Conservation (phyloP, 768 basidiomycete species). For the Podaxis pistillaris region DNA sequence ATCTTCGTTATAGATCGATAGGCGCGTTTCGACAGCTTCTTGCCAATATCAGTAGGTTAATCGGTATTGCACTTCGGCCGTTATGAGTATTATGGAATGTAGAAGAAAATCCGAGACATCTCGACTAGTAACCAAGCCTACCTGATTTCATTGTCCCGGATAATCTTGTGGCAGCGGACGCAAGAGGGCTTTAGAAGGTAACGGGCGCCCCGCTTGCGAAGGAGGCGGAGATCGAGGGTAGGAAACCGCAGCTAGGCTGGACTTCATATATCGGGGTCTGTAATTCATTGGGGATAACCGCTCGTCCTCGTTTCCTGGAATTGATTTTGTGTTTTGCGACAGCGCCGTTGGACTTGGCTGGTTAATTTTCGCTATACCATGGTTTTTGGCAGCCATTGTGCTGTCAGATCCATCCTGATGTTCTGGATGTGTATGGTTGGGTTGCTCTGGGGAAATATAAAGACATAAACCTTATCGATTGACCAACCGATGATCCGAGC, state of each 20-base stretch:
- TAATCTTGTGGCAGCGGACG: not conserved
- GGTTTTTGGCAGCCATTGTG: no score
- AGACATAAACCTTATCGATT: not conserved
- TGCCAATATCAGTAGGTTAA: not conserved
- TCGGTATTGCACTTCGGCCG: not conserved
- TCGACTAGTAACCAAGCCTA: slow-evolving; percentile 10
- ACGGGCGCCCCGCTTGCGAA: not conserved
- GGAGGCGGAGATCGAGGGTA: not conserved
- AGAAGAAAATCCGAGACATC: not conserved
- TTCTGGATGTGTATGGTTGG: no score
- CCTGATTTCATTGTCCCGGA: not conserved
- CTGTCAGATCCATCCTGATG: no score
- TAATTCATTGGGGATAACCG: not conserved
- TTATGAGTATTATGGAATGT: not conserved
- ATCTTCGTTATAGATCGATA: not conserved
- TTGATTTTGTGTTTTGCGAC: not conserved
- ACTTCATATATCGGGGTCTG: not conserved
- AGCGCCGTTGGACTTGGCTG: no score
- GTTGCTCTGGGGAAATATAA: no score
- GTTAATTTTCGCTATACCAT: no score
- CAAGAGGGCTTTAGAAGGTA: not conserved
- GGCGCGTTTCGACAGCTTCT: not conserved
- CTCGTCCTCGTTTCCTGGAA: not conserved
- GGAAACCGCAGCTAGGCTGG: not conserved
- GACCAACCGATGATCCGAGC: not conserved